Base-by-base conservation (phyloP, 805 yeast genomes). In the Hanseniaspora vineae region DNA sequence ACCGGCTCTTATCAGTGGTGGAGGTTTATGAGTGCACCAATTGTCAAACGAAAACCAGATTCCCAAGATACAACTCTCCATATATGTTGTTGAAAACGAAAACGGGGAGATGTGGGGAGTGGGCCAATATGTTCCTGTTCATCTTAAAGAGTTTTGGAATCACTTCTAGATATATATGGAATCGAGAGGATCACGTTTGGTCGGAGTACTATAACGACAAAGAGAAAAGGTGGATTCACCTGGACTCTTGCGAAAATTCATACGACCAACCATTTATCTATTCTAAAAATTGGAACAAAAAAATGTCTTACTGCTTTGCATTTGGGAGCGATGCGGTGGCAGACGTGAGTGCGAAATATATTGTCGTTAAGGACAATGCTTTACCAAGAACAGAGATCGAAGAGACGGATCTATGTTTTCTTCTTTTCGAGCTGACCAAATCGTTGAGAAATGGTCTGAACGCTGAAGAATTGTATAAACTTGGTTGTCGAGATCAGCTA, bases 111-210 rank as follows among this genome's bases (percentile, higher is more conserved):
- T 90, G 97, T 64, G 97, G 97, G 1, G 97, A 90, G 61, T 90
- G 95, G 95, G 90, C 89, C 48, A 84, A 84, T 55, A 78, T 90
- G 52, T 88, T 89, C 59, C 72, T 84, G 42, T 66, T 86, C 35
- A 65, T 88, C 2, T 65, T 89, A 47, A 70, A 79, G 29, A 77
- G 95, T 0, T 66, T 89, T 42, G 84, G 81, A 0, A 58, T 78
- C 4, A 68, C 77, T 29, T 76, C 77, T 1, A 66, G 97, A 46
- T 88, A 82, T 57, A 67, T 89, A 2, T 85, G 94, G 94, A 88
- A 87, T 61, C 68, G 75, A 8, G 97, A 90, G 60, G 97, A 90
- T 60, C 97, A 90, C 61, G 97, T 86, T 1, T 90, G 97, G 97
- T 83, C 94, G 56, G 97, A 90, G 58, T 81, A 83, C 55, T 89